A percentile compares a stretch with the other conserved stretches of the same genome.
These are phyloP conservation scores for Aspergillus floridensis DNA, from an alignment of 2,329 filamentous ascomycete species.

Conservation along the genomic window DNA sequence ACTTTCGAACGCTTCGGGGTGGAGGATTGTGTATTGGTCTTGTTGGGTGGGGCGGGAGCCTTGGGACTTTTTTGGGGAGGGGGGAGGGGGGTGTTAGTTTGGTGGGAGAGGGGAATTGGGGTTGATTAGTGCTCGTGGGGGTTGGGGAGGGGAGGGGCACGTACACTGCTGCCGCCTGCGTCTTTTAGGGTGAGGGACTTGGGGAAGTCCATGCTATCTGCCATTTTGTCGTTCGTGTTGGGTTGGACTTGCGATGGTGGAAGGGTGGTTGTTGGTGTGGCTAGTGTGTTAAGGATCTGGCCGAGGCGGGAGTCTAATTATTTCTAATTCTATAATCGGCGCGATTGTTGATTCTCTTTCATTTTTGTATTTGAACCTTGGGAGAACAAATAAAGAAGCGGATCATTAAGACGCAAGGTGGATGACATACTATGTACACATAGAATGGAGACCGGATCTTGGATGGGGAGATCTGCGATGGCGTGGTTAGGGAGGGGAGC, in stretches of 20 bases:
- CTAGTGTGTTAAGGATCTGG: too few species aligned
- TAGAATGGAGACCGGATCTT: too few species aligned
- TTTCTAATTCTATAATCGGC: too few species aligned
- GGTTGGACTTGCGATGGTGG: background rate
- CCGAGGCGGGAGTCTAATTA: too few species aligned
- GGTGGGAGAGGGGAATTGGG: background rate
- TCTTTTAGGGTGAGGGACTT: background rate
- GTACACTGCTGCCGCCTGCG: background rate
- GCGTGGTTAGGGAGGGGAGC: background rate
- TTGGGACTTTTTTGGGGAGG: conserved; percentile 6
- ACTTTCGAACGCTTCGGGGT: background rate
- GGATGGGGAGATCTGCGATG: too few species aligned
- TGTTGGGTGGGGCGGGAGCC: conserved; percentile 10
- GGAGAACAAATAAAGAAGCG: too few species aligned
- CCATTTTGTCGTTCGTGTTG: background rate
- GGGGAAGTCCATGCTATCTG: background rate
- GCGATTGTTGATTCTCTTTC: too few species aligned
- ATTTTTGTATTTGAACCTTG: too few species aligned
- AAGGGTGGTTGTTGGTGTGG: background rate
- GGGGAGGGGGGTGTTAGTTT: background rate
- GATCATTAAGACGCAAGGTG: too few species aligned
- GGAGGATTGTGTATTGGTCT: conserved; percentile 5
- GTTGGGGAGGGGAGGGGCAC: background rate
- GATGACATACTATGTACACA: too few species aligned
- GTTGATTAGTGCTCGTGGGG: background rate